Evolutionary conservation across 2,329 filamentous ascomycete species (phyloP), one percentile per base, ranked within the genome.

Genomic region (Colletotrichum eleusines): DNA sequence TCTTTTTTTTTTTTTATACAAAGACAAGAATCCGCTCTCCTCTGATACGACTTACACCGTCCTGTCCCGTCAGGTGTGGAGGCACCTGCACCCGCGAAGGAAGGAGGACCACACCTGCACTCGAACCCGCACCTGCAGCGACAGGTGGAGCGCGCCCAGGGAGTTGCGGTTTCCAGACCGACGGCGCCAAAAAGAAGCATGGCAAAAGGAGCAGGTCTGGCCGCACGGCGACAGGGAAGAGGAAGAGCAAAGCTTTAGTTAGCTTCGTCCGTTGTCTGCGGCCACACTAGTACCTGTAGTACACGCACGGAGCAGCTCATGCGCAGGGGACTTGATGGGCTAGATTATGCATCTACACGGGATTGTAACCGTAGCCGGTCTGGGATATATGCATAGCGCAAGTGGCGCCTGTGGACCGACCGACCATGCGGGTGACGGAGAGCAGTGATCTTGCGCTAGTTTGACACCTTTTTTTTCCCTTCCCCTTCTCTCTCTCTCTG

Each of bases 1-100:
- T 23, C 9, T 26, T 23, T 18, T 7, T 50, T 23, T 53, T 40
- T 44, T 40, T 63, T 48, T 51, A 11, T n/a, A n/a, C n/a, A n/a
- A n/a, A n/a, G n/a, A n/a, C n/a, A n/a, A n/a, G n/a, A n/a, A n/a
- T n/a, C n/a, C n/a, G n/a, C 16, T 46, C n/a, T 48, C 26, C n/a
- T 28, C 55, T 68, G 64, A 53, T 59, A 40, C 59, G 46, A 68
- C 69, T 71, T 71, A 71, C 69, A 71, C 65, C 57, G 64, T 71
- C 54, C 42, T 46, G 44, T 46, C n/a, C 20, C n/a, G 33, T 46
- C 28, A 55, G 18, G 68, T 71, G 57, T 44, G 23, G 28, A 14
- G 33, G 59, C 31, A 40, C 18, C 18, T 65, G 66, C 54, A 42
- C 35, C 18, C 18, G 42, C 42, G 11, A 20, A 42, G 40, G 6